Base-by-base conservation (phyloP, 768 basidiomycete species). In the Suillus cothurnatus region DNA sequence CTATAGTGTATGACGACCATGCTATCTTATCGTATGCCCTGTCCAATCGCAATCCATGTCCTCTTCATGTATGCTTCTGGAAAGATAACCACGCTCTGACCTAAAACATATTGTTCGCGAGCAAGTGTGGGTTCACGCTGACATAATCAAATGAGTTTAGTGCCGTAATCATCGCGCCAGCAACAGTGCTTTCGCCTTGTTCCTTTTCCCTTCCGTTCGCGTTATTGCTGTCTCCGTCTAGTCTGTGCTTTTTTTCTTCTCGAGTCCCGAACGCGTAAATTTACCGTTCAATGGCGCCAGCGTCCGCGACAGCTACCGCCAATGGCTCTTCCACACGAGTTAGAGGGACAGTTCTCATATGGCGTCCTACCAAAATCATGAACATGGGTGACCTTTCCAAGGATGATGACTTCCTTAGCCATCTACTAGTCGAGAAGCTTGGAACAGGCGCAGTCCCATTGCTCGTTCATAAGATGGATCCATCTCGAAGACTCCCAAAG, bases 391-490 rank as follows among this genome's bases (percentile, higher is more conserved):
- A 95, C 86, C 86, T 95, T 67, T 91, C 93, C 72, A 88, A 87
- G 77, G 93, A 95, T 79, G 93, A 95, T 76, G 93, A 95, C 79
- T 94, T 94, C 76, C 88, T 95, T 75, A 91, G 90, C 72, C 91
- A 94, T 80, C 84, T 95, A 45, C 87, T 95, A 64, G 91, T 95
- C 67, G 93, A 95, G 80, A 94, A 94, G 71, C 86, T 95, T 39
- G 93, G 93, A 52, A 92, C 92, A 4, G 90, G 90, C 38, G 78
- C 72, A 43, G 89, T 90, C 9, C 93, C 93, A n/a, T 83, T 95
- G 61, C 85, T 89, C 64, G 93, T 95, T 17, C 93, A 95, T 81
- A 94, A 93, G 78, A 95, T 95, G 93, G 92, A 94, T 75, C 81
- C 89, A 31, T 84, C 86, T 66, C 84, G 91, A 63, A 83, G 87